Base-by-base conservation (phyloP, 306 rosid genomes). In the Adenanthera pavonina region DNA sequence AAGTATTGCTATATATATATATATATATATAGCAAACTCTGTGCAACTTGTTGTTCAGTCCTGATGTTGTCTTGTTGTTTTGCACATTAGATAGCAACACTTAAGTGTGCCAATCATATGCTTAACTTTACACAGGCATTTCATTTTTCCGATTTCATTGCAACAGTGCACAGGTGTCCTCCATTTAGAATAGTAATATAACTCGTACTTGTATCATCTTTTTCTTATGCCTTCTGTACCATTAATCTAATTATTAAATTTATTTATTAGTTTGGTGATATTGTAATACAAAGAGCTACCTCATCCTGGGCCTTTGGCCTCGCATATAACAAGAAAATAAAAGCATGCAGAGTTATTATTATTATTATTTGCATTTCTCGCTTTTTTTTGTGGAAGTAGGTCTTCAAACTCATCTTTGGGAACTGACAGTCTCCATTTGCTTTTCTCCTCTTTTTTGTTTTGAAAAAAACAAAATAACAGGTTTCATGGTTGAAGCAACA, bases 401-500 rank as follows among this genome's bases (percentile, higher is more conserved):
- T 65, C 71, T 87, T 80, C 41, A 46, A 40, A 53, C 69, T 54
- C 68, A 64, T 75, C 8, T 19, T 59, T 49, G 47, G 47, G 11
- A 73, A 30, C 59, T 83, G 69, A 80, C 41, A 9, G 7, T 53
- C 40, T 77, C 38, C 16, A 8, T 66, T 65, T 85, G 64, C 35
- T 71, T 46, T 57, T 75, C 40, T 46, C 75, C 33, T 54, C 35
- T 13, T 20, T 77, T 17, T 11, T 19, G 62, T 57, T 46, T 33
- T 33, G 15, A 0, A 6, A 38, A 35, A 85, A 69, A 14, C 36
- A 74, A n/a, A 9, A 72, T 72, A 78, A 46, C 82, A 96, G 99
- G 87, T 89, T 69, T 93, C 99, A 76, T 96, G 99, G 99, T 80
- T 83, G 91, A 96, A 93, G 89, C 99, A 92, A 87, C 99, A 96